Evolutionary conservation across 176 grass and related monocot species (phyloP).

Genomic region (Cocos nucifera): DNA sequence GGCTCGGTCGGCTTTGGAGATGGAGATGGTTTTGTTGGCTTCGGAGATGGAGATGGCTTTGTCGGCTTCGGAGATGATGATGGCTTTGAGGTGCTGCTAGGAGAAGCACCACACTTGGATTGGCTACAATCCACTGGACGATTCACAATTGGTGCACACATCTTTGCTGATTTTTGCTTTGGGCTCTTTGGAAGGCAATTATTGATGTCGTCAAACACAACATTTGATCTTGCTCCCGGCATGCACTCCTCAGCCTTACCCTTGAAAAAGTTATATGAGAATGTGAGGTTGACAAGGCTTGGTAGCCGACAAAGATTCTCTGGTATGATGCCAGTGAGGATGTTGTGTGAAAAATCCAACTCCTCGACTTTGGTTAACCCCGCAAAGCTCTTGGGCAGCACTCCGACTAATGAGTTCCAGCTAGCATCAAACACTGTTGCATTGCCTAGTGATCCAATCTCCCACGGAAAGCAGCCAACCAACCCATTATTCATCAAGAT

Average conservation of each 20-base stretch:
- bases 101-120: constrained; percentile 14
- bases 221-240: neutral
- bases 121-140: constrained; percentile 24
- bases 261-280: constrained; percentile 39
- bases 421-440: constrained; percentile 26
- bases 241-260: constrained; percentile 19
- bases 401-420: constrained; percentile 22
- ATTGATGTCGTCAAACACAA: constrained; percentile 17
- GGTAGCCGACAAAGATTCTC: constrained; percentile 21
- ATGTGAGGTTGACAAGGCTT: constrained; percentile 25
- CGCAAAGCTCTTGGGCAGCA: constrained; percentile 24
- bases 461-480: constrained; percentile 22
- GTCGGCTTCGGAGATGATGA: neutral
- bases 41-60: neutral
- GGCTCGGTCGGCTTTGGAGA: neutral
- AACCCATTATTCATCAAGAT: constrained; percentile 30
- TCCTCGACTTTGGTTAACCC: constrained; percentile 14
- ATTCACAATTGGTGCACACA: constrained; percentile 25
- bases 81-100: neutral
- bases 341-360: constrained; percentile 33
- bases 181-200: constrained; percentile 27
- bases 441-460: constrained; percentile 22
- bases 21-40: constrained; percentile 4
- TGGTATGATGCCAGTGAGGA: constrained; percentile 24
- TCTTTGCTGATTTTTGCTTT: constrained; percentile 1